Evolutionary conservation across 345 rosid species (phyloP), one percentile per base, ranked within the genome.

Genomic region (Bruguiera parviflora): DNA sequence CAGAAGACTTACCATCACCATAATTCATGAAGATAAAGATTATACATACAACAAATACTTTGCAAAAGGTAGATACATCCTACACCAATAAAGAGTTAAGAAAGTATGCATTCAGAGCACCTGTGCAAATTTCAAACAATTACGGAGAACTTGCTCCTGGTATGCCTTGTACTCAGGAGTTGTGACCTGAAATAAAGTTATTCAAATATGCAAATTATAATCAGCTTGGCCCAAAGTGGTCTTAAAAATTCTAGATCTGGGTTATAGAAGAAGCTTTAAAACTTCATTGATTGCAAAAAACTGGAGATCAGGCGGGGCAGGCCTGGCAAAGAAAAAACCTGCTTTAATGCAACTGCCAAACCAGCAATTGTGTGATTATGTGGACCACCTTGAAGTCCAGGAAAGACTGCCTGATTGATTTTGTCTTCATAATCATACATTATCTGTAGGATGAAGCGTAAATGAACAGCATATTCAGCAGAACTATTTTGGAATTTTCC

Each of bases 331-430:
- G 27, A 9, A n/a, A 13, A 55, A 61, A 91, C 97, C 96, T 94
- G 98, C 77, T 88, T 91, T 60, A 94, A 79, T 63, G 97, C 92
- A 74, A 94, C 98, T 28, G 98, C 98, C 68, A 93, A 82, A 73
- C 90, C 98, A 33, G 94, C 15, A 63, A 93, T 93, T 24, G 98
- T 93, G 80, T 93, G 97, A 72, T 93, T 93, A 78, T 93, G 98
- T 11, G 98, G 98, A 70, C 98, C 98, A 61, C 98, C 98, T 80
- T 93, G 98, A 71, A 93, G 84, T 71, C 98, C 98, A 56, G 97
- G 98, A 72, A 93, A 93, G 64, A 93, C 98, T 20, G 98, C 95
- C 77, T 87, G 86, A 71, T 93, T 94, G 60, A 94, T 91, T 84
- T 78, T 88, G 79, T 91, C 97, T 71, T 88, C 94, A 53, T 72